These are phyloP conservation scores for Tetracladium maxilliforme DNA, from an alignment of 2,329 filamentous ascomycete genomes.

Conservation along the genomic window DNA sequence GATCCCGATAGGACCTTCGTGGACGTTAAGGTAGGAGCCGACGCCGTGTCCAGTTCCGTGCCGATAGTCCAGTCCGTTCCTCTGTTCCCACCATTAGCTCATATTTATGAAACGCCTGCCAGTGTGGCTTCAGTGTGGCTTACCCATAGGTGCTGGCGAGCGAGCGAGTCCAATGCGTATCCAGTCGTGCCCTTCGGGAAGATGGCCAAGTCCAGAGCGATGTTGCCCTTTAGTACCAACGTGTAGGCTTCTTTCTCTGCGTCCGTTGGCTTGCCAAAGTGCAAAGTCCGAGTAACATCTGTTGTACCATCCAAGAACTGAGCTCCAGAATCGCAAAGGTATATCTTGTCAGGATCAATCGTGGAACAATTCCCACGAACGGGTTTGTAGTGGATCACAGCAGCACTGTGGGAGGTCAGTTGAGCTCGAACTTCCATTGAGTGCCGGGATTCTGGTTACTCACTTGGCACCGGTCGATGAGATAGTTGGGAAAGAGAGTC, in stretches of 20 bases:
- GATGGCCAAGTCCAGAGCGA: slow-evolving; percentile 69
- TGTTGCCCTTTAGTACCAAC: slow-evolving; percentile 85
- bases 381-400: slow-evolving; percentile 91
- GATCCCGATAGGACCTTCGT: slow-evolving; percentile 93
- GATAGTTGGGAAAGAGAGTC: slow-evolving; percentile 89
- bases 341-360: slow-evolving; percentile 75
- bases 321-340: slow-evolving; percentile 94
- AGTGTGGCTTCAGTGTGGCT: slow-evolving; percentile 9
- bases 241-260: slow-evolving; percentile 86
- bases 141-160: slow-evolving; percentile 86
- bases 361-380: slow-evolving; percentile 67
- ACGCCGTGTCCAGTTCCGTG: slow-evolving; percentile 95
- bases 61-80: slow-evolving; percentile 88
- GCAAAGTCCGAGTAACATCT: slow-evolving; percentile 84
- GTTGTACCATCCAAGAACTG: slow-evolving; percentile 94
- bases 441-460: neutral
- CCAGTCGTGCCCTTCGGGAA: slow-evolving; percentile 95
- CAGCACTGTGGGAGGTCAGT: slow-evolving; percentile 40
- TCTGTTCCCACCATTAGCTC: slow-evolving; percentile 34
- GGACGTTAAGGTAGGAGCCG: slow-evolving; percentile 89
- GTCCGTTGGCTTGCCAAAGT: slow-evolving; percentile 73
- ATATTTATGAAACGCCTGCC: slow-evolving; percentile 2
- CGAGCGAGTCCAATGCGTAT: slow-evolving; percentile 77
- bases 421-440: too few species aligned
- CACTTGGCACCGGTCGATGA: slow-evolving; percentile 75